Percentiles rank a stretch among this genome's conserved stretches.
Evolutionary conservation across 1,139 yeast genomes (phyloP).

Genomic region (Debaryomyces udenii): DNA sequence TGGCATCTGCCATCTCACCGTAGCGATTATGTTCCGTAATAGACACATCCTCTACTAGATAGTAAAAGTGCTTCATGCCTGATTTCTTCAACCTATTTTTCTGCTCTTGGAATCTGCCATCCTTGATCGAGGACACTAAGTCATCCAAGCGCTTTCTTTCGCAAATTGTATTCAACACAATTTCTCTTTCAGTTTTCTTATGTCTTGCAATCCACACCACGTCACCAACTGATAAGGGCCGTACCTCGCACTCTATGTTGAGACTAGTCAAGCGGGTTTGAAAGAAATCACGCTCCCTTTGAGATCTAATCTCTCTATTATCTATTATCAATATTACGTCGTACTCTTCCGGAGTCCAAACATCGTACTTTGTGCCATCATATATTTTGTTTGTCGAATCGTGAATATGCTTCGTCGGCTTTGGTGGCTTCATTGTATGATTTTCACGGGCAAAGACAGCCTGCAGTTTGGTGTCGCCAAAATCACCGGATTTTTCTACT

Average conservation of each 20-base stretch:
- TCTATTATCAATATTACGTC: constrained; percentile 71
- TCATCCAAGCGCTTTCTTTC: constrained; percentile 92
- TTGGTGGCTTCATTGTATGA: background rate
- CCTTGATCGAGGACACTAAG: constrained; percentile 76
- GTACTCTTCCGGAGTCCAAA: constrained; percentile 48
- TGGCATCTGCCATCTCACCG: constrained; percentile 58
- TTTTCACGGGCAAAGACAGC: background rate
- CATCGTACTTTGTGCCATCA: constrained; percentile 33
- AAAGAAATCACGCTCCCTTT: constrained; percentile 66
- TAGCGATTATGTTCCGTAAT: constrained; percentile 37
- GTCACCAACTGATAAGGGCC: constrained; percentile 81
- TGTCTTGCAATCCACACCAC: constrained; percentile 85
- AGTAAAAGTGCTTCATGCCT: constrained; percentile 68
- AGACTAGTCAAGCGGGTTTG: constrained; percentile 51
- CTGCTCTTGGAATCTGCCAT: constrained; percentile 88
- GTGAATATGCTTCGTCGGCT: constrained; percentile 17
- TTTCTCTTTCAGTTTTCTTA: constrained; percentile 57
- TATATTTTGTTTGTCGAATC: constrained; percentile 26
- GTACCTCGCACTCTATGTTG: constrained; percentile 56
- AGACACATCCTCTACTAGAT: constrained; percentile 79
- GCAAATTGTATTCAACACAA: constrained; percentile 74
- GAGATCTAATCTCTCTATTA: constrained; percentile 74
- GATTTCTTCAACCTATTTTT: constrained; percentile 72
- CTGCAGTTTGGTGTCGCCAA: background rate
- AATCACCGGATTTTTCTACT: background rate